phyloP scores from a whole-genome alignment of 176 grass and related monocot species.

The Lolium multiflorum region DNA sequence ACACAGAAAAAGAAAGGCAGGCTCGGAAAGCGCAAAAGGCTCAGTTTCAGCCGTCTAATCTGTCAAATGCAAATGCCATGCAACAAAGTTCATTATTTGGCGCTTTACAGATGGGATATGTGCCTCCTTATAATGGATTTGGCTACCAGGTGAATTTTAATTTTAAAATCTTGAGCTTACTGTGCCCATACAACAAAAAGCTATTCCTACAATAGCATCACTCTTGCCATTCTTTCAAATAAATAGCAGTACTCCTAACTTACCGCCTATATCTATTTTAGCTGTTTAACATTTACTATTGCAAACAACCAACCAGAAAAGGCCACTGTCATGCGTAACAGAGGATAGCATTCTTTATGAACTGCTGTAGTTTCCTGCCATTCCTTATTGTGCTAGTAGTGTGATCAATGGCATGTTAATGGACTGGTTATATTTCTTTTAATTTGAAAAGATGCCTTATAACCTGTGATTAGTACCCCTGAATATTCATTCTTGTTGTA shows the following conservation, averaged over 20 bases:
- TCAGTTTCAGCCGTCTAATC: conserved; percentile 72
- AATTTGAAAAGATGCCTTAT: background rate
- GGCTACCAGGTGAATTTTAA: conserved; percentile 82
- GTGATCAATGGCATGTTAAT: conserved; percentile 15
- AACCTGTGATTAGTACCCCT: conserved; percentile 2
- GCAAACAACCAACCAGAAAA: conserved; percentile 7
- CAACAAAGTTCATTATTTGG: conserved; percentile 91
- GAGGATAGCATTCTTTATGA: conserved; percentile 19
- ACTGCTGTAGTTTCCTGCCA: background rate
- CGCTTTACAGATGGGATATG: conserved; percentile 86
- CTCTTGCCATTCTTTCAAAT: background rate
- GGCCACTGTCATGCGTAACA: background rate
- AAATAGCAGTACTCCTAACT: conserved; percentile 4
- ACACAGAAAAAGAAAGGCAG: conserved; percentile 98
- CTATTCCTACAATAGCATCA: background rate
- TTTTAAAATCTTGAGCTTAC: conserved; percentile 33
- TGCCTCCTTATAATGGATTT: conserved; percentile 93
- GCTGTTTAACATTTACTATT: background rate
- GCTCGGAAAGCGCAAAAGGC: conserved; percentile 90
- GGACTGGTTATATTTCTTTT: background rate
- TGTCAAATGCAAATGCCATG: conserved; percentile 69
- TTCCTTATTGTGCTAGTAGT: conserved; percentile 15
- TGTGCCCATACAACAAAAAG: background rate
- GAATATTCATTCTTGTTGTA: conserved; percentile 21
- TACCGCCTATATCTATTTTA: background rate